Evolutionary conservation across 2,329 filamentous ascomycete genomes (phyloP).

Genomic region (Paracoccidioides brasiliensis): DNA sequence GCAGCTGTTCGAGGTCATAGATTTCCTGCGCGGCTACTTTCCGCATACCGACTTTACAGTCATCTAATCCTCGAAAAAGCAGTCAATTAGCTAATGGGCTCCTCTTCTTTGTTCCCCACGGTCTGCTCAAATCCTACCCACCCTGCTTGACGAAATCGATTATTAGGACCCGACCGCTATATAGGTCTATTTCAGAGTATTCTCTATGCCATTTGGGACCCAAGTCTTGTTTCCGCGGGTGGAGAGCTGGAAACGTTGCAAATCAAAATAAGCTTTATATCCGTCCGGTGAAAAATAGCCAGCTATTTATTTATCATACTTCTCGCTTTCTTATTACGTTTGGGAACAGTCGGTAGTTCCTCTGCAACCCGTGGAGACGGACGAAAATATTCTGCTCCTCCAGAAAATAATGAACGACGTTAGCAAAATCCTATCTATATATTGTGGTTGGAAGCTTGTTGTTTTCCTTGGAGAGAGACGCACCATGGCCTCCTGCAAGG

Average conservation of each 20-base stretch:
- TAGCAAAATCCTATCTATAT: background rate
- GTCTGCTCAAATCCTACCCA: conserved; percentile 3
- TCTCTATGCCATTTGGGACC: conserved; percentile 25
- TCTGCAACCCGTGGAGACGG: conserved; percentile 7
- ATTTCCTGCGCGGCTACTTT: conserved; percentile 39
- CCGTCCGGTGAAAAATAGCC: background rate
- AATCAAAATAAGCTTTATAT: background rate
- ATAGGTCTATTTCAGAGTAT: conserved; percentile 17
- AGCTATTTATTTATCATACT: background rate
- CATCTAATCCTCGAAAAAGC: conserved; percentile 15
- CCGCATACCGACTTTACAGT: conserved; percentile 25
- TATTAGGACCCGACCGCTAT: conserved; percentile 35
- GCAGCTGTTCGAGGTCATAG: conserved; percentile 30
- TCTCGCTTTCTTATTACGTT: background rate
- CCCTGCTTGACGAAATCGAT: conserved; percentile 37
- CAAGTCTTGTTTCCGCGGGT: conserved; percentile 10
- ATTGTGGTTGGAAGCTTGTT: background rate
- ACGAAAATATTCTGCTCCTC: background rate
- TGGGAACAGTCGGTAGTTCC: conserved; percentile 3
- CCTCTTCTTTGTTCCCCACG: background rate
- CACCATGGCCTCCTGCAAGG: conserved; percentile 6
- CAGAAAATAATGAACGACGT: background rate
- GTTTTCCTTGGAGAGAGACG: background rate
- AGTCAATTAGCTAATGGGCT: background rate
- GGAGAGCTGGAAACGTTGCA: conserved; percentile 1